A percentile compares a stretch with the other conserved stretches of the same genome.
phyloP scores from a whole-genome alignment of 176 grass and related monocot genomes.

The Oryza brachyantha region DNA sequence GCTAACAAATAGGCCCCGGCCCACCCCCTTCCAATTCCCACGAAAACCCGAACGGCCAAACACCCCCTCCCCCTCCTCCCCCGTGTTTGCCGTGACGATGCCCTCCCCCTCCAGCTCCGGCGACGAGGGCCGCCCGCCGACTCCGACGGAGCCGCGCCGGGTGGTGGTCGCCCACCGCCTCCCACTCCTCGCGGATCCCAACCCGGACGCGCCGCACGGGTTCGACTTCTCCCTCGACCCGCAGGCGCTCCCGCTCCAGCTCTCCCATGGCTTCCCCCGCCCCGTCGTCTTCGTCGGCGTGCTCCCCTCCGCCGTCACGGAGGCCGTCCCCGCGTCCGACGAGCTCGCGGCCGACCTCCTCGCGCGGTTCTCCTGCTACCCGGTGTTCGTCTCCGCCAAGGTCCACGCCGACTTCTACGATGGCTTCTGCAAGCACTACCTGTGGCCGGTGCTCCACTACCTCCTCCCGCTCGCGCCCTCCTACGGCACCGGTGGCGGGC shows the following conservation, averaged over 20 bases:
- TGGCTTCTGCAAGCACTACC: conserved; percentile 59
- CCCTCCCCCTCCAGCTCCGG: background rate
- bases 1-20: conserved; percentile 25
- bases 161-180: conserved; percentile 72
- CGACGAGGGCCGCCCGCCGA: background rate
- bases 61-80: background rate
- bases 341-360: conserved; percentile 30
- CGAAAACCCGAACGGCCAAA: conserved; percentile 13
- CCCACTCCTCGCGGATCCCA: conserved; percentile 44
- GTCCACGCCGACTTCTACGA: conserved; percentile 62
- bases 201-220: conserved; percentile 35
- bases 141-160: conserved; percentile 12
- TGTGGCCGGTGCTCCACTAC: conserved; percentile 64
- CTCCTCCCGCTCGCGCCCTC: conserved; percentile 28
- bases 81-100: conserved; percentile 19
- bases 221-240: conserved; percentile 57
- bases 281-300: conserved; percentile 57
- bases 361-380: conserved; percentile 39
- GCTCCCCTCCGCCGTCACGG: conserved; percentile 33
- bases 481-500: conserved; percentile 24
- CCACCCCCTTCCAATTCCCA: conserved; percentile 2
- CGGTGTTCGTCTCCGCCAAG: conserved; percentile 38
- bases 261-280: conserved; percentile 34
- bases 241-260: conserved; percentile 46
- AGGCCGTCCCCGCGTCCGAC: background rate